phyloP scores from a whole-genome alignment of 2,329 filamentous ascomycete genomes.

The Hypoxylon sp. region DNA sequence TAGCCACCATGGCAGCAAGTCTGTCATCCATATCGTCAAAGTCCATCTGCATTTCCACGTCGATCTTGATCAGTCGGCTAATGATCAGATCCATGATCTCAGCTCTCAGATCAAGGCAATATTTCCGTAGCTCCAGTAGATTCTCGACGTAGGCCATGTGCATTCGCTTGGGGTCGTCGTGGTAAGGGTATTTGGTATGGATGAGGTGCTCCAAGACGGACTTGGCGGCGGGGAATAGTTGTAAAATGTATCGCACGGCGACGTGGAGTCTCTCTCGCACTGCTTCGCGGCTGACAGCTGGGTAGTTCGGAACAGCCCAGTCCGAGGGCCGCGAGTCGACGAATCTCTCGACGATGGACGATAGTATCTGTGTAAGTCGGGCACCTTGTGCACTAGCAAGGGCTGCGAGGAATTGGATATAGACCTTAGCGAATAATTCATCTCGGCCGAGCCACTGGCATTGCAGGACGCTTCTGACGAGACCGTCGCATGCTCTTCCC shows the following conservation, averaged over 20 bases:
- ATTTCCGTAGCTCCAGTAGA: slow-evolving; percentile 77
- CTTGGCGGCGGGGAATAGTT: slow-evolving; percentile 81
- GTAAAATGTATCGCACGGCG: slow-evolving; percentile 76
- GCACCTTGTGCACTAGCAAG: slow-evolving; percentile 84
- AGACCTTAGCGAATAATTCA: slow-evolving; percentile 70
- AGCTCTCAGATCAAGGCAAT: slow-evolving; percentile 78
- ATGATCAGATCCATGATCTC: slow-evolving; percentile 86
- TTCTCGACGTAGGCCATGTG: slow-evolving; percentile 91
- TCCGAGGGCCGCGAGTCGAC: slow-evolving; percentile 57
- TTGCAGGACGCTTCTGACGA: slow-evolving; percentile 66
- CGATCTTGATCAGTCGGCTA: slow-evolving; percentile 88
- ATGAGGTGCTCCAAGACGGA: slow-evolving; percentile 73
- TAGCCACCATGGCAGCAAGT: slow-evolving; percentile 75
- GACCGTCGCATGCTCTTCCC: slow-evolving; percentile 64
- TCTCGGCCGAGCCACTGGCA: slow-evolving; percentile 72
- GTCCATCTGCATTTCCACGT: slow-evolving; percentile 93
- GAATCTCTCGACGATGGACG: slow-evolving; percentile 84
- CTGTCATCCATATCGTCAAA: slow-evolving; percentile 93
- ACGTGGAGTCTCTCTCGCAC: slow-evolving; percentile 80
- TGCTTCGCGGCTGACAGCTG: slow-evolving; percentile 67
- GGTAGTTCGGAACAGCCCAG: slow-evolving; percentile 60
- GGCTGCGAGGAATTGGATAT: slow-evolving; percentile 71
- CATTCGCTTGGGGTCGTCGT: slow-evolving; percentile 77
- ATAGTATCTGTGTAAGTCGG: slow-evolving; percentile 76
- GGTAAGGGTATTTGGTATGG: slow-evolving; percentile 74